Conservation (phyloP, 345 rosid genomes). For the Draba incana region DNA sequence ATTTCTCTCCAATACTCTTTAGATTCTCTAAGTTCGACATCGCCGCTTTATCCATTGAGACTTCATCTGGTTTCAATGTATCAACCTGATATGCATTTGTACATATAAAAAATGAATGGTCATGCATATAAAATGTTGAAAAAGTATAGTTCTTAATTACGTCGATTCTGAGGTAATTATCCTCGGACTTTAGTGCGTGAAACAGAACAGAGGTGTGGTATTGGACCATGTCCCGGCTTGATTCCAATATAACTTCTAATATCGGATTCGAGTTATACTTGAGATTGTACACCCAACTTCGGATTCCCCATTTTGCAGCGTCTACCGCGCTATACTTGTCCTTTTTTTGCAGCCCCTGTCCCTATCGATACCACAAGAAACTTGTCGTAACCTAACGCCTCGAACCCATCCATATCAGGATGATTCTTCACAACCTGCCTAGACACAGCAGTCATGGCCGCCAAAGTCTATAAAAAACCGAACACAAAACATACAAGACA, state of each 20-base stretch:
- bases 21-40: slow-evolving; percentile 50
- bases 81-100: slow-evolving; percentile 43
- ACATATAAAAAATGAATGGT: neutral
- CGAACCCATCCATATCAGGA: slow-evolving; percentile 41
- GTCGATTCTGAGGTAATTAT: slow-evolving; percentile 58
- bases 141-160: slow-evolving; percentile 42
- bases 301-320: slow-evolving; percentile 58
- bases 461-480: slow-evolving; percentile 48
- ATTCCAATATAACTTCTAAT: slow-evolving; percentile 45
- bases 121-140: neutral
- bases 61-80: slow-evolving; percentile 41
- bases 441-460: slow-evolving; percentile 53
- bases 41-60: slow-evolving; percentile 49
- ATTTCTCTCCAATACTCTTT: slow-evolving; percentile 40
- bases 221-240: slow-evolving; percentile 58
- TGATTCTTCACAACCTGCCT: slow-evolving; percentile 48
- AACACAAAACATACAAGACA: neutral
- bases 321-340: slow-evolving; percentile 39
- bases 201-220: slow-evolving; percentile 53
- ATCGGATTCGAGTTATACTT: slow-evolving; percentile 43
- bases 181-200: slow-evolving; percentile 45
- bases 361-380: slow-evolving; percentile 51
- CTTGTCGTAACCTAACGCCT: slow-evolving; percentile 47
- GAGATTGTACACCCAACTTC: slow-evolving; percentile 40
- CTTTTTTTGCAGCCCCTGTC: slow-evolving; percentile 30